Evolutionary conservation across 2,329 filamentous ascomycete species (phyloP), one percentile per base, ranked within the genome.

Genomic region (Venturia nashicola): DNA sequence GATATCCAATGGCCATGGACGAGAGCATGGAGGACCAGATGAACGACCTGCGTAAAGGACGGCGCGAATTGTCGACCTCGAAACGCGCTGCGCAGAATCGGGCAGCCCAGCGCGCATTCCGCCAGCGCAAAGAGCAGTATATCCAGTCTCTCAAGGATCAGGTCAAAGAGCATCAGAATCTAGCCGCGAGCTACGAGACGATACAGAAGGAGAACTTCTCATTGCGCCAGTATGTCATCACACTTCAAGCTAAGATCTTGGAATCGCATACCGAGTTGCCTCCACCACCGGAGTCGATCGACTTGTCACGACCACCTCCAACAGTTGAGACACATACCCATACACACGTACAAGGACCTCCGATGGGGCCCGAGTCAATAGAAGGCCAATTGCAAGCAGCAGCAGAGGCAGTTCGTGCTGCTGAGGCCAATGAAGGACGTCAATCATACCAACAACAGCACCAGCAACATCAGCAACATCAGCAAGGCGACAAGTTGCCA

Each of bases 61-160:
- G 96, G 76, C 84, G 94, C 63, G 93, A 97, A 76, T 79, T 99
- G 66, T 97, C 92, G 34, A 94, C 92, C 55, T 96, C 91, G 44
- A 99, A 97, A 79, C 88, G 94, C 68, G 94, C 94, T 36, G 94
- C 94, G 11, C 94, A 99, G 74, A 99, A 99, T 73, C 83, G 94
- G 73, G 94, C 93, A 70, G 94, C 94, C 63, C 68, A 99, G 93
- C 86, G 94, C 74, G 94, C 94, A 51, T 99, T 99, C 77, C 90
- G 94, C 51, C 92, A 97, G 77, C 89, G 94, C 67, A 99, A 99
- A 74, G 94, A 99, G 76, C 90, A 90, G 57, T 97, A 99, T 75
- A 99, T 99, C 75, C 96, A 96, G 79, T 95, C 96, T 74, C 83
- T 99, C 7, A 94, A 99, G 76, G 89, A 94, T 72, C 90, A 97